phyloP scores from a whole-genome alignment of 768 basidiomycete species.

The Mycena venus region DNA sequence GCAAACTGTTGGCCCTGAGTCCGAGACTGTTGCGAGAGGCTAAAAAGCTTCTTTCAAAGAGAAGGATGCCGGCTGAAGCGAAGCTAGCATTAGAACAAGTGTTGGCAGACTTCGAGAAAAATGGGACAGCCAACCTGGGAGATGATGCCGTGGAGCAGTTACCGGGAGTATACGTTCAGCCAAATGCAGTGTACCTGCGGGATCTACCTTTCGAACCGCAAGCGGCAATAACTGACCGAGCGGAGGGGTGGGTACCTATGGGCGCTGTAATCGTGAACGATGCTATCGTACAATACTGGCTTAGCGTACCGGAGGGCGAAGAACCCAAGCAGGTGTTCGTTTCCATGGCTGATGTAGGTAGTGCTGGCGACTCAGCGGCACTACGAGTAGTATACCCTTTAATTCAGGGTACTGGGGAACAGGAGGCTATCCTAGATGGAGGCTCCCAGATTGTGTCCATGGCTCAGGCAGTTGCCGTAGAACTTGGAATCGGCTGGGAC shows the following conservation, averaged over 20 bases:
- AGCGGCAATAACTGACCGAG: too few species aligned
- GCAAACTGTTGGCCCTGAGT: background rate
- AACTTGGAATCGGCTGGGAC: background rate
- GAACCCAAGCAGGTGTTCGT: background rate
- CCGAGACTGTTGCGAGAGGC: too few species aligned
- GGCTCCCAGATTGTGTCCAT: background rate
- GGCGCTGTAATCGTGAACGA: slow-evolving; percentile 32
- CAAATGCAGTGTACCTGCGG: background rate
- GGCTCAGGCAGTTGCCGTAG: background rate
- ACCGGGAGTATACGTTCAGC: background rate
- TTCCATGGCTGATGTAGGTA: background rate
- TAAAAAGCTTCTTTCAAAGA: too few species aligned
- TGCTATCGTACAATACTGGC: slow-evolving; percentile 2
- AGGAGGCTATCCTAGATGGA: background rate
- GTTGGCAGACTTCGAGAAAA: too few species aligned
- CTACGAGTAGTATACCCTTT: background rate
- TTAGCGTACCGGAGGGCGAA: background rate
- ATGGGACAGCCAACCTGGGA: too few species aligned
- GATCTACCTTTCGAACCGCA: background rate
- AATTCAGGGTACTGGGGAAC: background rate
- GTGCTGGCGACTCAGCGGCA: background rate
- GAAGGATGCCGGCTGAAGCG: too few species aligned
- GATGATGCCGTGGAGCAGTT: too few species aligned
- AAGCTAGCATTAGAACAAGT: too few species aligned
- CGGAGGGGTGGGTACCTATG: slow-evolving; percentile 28